Evolutionary conservation across 352 stramenopile genomes (phyloP).

Genomic region (Phytophthora citricola): DNA sequence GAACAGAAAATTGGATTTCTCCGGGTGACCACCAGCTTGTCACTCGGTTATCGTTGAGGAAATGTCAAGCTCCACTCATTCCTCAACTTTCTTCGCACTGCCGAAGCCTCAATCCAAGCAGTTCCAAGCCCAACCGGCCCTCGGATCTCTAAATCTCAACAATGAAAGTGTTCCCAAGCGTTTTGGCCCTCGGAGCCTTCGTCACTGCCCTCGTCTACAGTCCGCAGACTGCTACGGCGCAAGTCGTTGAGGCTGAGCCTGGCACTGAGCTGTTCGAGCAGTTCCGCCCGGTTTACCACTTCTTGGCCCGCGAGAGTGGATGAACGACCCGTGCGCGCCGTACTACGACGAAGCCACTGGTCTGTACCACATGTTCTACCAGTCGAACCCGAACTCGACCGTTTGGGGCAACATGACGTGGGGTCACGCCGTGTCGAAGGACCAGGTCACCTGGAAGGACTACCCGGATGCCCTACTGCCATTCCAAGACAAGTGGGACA

Average conservation of each 20-base stretch:
- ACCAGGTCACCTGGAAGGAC: conserved; percentile 79
- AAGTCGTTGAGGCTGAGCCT: conserved; percentile 37
- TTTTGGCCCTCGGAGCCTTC: conserved; percentile 25
- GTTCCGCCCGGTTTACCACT: conserved; percentile 70
- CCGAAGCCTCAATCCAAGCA: conserved; percentile 12
- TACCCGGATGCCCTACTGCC: conserved; percentile 68
- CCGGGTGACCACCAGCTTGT: neutral
- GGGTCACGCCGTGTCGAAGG: conserved; percentile 74
- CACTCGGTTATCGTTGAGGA: conserved; percentile 6
- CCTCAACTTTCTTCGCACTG: conserved; percentile 15
- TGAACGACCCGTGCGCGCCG: conserved; percentile 84
- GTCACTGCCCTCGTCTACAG: conserved; percentile 22
- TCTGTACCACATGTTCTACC: conserved; percentile 86
- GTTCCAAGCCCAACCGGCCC: conserved; percentile 1
- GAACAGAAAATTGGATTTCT: conserved; percentile 25
- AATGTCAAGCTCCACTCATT: conserved; percentile 14
- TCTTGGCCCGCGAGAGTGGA: conserved; percentile 72
- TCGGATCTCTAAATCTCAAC: conserved; percentile 6
- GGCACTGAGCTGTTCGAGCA: conserved; percentile 60
- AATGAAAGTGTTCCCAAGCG: conserved; percentile 32
- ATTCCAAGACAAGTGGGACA: conserved; percentile 68
- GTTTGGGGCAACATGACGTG: conserved; percentile 80
- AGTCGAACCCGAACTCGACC: conserved; percentile 69
- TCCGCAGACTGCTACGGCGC: conserved; percentile 18
- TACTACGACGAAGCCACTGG: conserved; percentile 68